phyloP scores from a whole-genome alignment of 352 stramenopile species.

The Globisporangium iwayamae region DNA sequence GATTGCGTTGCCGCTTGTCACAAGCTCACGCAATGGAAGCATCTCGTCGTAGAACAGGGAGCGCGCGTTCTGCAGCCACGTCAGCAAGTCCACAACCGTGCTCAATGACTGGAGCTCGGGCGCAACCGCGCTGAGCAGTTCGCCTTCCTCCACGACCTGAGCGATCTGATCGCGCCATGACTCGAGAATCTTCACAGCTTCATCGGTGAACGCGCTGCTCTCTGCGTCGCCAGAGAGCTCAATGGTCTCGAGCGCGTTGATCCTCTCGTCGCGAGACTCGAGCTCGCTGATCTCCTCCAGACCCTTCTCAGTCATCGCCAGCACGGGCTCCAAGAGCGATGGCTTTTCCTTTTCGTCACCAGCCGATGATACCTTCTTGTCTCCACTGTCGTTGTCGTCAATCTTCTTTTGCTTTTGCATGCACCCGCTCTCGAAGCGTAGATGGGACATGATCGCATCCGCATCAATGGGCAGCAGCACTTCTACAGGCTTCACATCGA shows the following conservation, averaged over 20 bases:
- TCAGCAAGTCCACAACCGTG: conserved; percentile 55
- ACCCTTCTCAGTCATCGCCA: conserved; percentile 65
- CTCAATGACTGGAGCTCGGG: conserved; percentile 50
- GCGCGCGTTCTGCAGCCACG: conserved; percentile 73
- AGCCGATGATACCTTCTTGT: background rate
- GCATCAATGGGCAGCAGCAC: conserved; percentile 24
- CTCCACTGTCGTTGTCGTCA: conserved; percentile 23
- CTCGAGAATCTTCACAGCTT: conserved; percentile 70
- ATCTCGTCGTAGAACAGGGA: conserved; percentile 81
- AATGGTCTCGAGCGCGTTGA: conserved; percentile 57
- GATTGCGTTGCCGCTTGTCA: conserved; percentile 44
- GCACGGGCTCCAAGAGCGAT: conserved; percentile 53
- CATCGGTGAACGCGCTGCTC: conserved; percentile 37
- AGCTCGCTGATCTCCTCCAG: conserved; percentile 55
- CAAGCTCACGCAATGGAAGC: conserved; percentile 59
- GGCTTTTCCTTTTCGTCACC: conserved; percentile 1
- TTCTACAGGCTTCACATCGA: background rate
- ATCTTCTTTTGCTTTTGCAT: conserved; percentile 38
- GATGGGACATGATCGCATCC: conserved; percentile 55
- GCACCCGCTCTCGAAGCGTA: conserved; percentile 72
- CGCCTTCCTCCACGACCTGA: conserved; percentile 51
- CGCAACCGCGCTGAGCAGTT: conserved; percentile 61
- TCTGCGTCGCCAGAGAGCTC: conserved; percentile 33
- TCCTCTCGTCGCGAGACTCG: conserved; percentile 65
- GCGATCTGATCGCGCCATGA: conserved; percentile 65